These are phyloP conservation scores for Candida sp. DNA, from an alignment of 1,139 yeast genomes.

Conservation along the genomic window DNA sequence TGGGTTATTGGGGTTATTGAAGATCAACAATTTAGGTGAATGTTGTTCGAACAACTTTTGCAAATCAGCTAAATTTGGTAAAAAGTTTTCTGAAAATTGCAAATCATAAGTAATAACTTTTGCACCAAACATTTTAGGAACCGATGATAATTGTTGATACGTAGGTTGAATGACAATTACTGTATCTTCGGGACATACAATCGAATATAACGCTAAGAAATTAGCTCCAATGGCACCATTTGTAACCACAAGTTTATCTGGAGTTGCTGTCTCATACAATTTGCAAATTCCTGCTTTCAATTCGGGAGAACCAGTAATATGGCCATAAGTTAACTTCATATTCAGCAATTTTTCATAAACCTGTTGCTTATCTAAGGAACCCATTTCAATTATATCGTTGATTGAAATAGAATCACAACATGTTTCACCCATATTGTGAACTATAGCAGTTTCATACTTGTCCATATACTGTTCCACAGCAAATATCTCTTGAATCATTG, in stretches of 20 bases:
- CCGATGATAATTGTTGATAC: constrained; percentile 51
- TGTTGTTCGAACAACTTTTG: constrained; percentile 20
- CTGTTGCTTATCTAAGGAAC: constrained; percentile 6
- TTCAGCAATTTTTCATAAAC: constrained; percentile 8
- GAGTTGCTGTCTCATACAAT: constrained; percentile 25
- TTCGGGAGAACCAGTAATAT: constrained; percentile 43
- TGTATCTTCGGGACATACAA: constrained; percentile 47
- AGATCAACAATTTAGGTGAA: constrained; percentile 42
- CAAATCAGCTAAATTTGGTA: constrained; percentile 34
- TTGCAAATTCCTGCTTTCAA: constrained; percentile 33
- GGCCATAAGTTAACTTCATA: constrained; percentile 42
- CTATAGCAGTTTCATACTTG: constrained; percentile 38
- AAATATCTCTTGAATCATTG: constrained; percentile 43
- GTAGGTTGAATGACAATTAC: constrained; percentile 50
- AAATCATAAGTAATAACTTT: constrained; percentile 34
- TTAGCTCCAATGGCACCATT: constrained; percentile 63
- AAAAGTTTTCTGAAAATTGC: constrained; percentile 27
- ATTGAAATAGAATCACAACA: constrained; percentile 46
- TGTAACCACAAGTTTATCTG: constrained; percentile 42
- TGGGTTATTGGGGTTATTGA: constrained; percentile 58
- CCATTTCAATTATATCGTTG: constrained; percentile 33
- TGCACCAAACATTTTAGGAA: constrained; percentile 48
- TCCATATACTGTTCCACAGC: constrained; percentile 62
- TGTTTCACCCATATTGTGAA: constrained; percentile 51
- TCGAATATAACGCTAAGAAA: constrained; percentile 43